Evolutionary conservation across 2,329 filamentous ascomycete genomes (phyloP).

Genomic region (Aspergillus sp.): DNA sequence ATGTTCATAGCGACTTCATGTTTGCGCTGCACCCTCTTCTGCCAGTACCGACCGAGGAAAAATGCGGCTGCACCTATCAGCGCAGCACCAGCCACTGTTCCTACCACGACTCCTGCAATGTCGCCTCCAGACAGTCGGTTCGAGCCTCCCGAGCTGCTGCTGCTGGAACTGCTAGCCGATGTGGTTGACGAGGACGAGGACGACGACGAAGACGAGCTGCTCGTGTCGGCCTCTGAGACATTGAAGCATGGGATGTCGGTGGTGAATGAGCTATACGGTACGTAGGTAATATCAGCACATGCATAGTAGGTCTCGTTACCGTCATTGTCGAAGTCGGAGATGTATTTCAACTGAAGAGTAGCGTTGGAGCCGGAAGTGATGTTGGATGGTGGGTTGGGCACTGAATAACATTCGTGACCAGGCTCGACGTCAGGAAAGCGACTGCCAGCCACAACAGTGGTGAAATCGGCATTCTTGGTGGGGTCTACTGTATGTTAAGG

Average conservation of each 20-base stretch:
- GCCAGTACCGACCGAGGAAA: conserved; percentile 17
- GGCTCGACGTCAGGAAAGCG: conserved; percentile 43
- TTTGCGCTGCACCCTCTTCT: conserved; percentile 1
- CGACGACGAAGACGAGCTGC: conserved; percentile 8
- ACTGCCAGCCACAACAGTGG: conserved; percentile 33
- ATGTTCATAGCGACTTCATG: conserved; percentile 4
- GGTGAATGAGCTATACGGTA: conserved; percentile 43
- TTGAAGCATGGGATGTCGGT: conserved; percentile 51
- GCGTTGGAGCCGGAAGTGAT: conserved; percentile 45
- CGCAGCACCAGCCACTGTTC: conserved; percentile 26
- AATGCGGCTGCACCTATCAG: conserved; percentile 19
- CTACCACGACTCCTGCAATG: conserved; percentile 48
- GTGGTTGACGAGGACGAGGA: conserved; percentile 17
- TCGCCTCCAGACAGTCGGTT: conserved; percentile 41
- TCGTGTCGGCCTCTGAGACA: conserved; percentile 41
- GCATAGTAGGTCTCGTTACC: conserved; percentile 50
- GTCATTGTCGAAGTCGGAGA: conserved; percentile 44
- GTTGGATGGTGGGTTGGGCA: conserved; percentile 38
- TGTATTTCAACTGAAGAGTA: conserved; percentile 50
- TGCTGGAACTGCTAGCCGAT: conserved; percentile 24
- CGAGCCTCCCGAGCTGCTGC: conserved; percentile 14
- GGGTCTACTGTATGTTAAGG: conserved; percentile 35
- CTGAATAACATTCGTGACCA: conserved; percentile 49
- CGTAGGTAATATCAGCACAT: conserved; percentile 51
- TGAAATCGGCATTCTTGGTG: conserved; percentile 43